phyloP scores from a whole-genome alignment of 2,329 filamentous ascomycete species.

The Colletotrichum sp. region DNA sequence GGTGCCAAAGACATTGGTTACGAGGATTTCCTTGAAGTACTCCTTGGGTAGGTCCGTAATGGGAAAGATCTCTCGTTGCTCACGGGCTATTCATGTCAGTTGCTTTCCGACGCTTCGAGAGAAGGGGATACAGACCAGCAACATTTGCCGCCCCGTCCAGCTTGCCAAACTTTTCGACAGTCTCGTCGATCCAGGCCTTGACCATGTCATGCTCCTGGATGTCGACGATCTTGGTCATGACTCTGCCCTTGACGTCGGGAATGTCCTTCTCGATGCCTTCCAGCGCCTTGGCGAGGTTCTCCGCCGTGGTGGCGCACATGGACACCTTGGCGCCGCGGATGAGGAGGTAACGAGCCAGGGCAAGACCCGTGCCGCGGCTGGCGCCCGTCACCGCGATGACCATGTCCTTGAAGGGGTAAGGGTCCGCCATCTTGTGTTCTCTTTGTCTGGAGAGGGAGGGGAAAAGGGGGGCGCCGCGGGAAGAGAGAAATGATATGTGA shows the following conservation, averaged over 20 bases:
- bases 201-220: constrained; percentile 35
- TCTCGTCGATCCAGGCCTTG: constrained; percentile 35
- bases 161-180: constrained; percentile 35
- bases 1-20: constrained; percentile 29
- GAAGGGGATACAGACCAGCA: constrained; percentile 31
- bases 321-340: constrained; percentile 35
- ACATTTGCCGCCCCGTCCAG: constrained; percentile 41
- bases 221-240: constrained; percentile 31
- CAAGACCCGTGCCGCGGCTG: constrained; percentile 21
- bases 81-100: constrained; percentile 11
- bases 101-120: background rate
- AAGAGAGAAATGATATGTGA: background rate
- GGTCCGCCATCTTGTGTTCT: constrained; percentile 22
- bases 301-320: constrained; percentile 30
- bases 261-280: constrained; percentile 27
- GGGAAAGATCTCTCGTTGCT: constrained; percentile 29
- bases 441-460: background rate
- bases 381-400: constrained; percentile 24
- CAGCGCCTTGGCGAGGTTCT: constrained; percentile 29
- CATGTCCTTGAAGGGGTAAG: constrained; percentile 24
- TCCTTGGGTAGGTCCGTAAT: constrained; percentile 25
- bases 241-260: constrained; percentile 24
- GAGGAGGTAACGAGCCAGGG: constrained; percentile 24
- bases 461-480: background rate
- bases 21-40: constrained; percentile 26